Conservation (phyloP, 1,139 yeast genomes). For the Geotrichum europaeum region DNA sequence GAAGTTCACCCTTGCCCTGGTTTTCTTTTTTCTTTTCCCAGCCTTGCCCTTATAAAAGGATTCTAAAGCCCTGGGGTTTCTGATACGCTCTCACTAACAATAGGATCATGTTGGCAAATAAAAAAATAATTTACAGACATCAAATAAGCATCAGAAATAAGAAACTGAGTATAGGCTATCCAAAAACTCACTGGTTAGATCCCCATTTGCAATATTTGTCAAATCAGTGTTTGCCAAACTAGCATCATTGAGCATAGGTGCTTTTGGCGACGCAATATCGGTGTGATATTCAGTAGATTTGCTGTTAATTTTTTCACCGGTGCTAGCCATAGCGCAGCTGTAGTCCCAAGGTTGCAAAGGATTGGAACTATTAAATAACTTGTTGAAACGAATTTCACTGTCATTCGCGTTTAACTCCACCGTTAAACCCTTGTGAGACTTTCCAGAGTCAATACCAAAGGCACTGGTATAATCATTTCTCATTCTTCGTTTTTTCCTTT, state of each 20-base stretch:
- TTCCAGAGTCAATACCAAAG: background rate
- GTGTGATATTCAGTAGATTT: background rate
- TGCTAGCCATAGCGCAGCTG: background rate
- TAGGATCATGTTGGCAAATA: background rate
- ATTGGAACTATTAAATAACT: background rate
- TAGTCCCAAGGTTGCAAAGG: background rate
- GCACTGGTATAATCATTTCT: background rate
- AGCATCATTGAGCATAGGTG: background rate
- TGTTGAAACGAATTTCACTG: slow-evolving; percentile 7
- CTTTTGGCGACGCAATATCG: background rate
- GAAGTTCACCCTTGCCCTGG: background rate
- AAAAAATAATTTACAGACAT: background rate
- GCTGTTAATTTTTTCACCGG: background rate
- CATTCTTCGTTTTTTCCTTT: background rate
- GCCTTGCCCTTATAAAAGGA: background rate
- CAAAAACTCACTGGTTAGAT: background rate
- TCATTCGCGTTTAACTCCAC: slow-evolving; percentile 9
- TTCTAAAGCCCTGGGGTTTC: too few species aligned
- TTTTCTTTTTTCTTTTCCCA: background rate
- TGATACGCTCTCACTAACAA: background rate
- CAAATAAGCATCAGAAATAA: background rate
- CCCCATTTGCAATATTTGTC: background rate
- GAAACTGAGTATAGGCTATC: background rate
- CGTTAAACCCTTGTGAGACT: slow-evolving; percentile 8
- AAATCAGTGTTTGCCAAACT: background rate